Percentiles rank a stretch among this genome's conserved stretches.
Conservation (phyloP, 2,329 filamentous ascomycete genomes). For the Pseudogymnoascus sp. region DNA sequence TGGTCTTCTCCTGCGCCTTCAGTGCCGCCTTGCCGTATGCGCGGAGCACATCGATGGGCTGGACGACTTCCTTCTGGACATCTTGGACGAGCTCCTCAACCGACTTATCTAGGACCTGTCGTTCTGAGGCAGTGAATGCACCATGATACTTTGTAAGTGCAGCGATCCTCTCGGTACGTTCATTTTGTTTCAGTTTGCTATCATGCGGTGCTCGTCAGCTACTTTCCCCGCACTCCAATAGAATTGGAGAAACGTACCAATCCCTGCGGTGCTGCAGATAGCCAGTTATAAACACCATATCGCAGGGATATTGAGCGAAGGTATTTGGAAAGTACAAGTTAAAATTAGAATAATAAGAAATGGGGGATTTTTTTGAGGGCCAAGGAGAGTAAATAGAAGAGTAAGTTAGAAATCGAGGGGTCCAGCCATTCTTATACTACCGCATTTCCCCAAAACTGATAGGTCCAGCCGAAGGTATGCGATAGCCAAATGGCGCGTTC, state of each 20-base stretch:
- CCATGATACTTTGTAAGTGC: constrained; percentile 59
- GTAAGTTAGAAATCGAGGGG: neutral
- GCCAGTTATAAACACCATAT: constrained; percentile 28
- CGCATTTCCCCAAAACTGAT: neutral
- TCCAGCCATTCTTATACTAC: neutral
- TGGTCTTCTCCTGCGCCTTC: constrained; percentile 77
- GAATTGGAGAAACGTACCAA: constrained; percentile 22
- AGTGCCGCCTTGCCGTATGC: constrained; percentile 83
- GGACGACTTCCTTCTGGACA: constrained; percentile 62
- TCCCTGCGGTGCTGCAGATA: constrained; percentile 29
- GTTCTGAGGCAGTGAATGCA: constrained; percentile 58
- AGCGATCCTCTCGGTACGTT: constrained; percentile 63
- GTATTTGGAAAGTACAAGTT: neutral
- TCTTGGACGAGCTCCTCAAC: constrained; percentile 72
- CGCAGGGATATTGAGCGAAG: constrained; percentile 11
- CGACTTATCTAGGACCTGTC: constrained; percentile 60
- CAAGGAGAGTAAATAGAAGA: neutral
- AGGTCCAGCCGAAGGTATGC: constrained; percentile 1
- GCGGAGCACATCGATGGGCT: constrained; percentile 66
- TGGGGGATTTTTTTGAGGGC: neutral
- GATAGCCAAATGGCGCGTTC: neutral
- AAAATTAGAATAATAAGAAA: neutral
- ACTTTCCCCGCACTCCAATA: neutral
- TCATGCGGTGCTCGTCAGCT: neutral
- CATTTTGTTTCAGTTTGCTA: constrained; percentile 72